Base-by-base conservation (phyloP, 2,329 filamentous ascomycete genomes). In the Hansfordia pulvinata region DNA sequence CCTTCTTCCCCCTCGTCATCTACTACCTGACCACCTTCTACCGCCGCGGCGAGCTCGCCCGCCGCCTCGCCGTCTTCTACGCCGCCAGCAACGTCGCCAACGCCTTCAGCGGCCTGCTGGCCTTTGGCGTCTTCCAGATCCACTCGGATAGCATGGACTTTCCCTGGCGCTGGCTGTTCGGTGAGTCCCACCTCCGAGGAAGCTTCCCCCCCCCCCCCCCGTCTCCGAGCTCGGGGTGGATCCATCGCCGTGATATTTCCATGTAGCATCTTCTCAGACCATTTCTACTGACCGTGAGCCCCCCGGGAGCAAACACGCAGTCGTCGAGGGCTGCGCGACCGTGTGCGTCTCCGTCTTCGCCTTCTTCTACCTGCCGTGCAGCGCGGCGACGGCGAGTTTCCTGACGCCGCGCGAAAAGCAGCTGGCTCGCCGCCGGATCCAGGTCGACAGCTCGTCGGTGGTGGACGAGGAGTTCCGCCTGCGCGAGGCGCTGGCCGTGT, bases 31-130 rank as follows among this genome's bases (percentile, higher is more conserved):
- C 66, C 2, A 69, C 62, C 3, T 83, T 83, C 47, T 84, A 84
- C 46, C 67, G 75, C 10, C 65, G 78, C 28, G 71, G 69, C 17
- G 78, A 84, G 44, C 62, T 84, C 3, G 77, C 76, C 5, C 60
- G 77, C 7, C 68, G 78, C 3, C 57, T 83, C 2, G 76, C 76
- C 19, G 54, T 83, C 31, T 84, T 84, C 53, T 86, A 85, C 39
- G 80, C 78, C 0, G 78, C 78, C 0, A 74, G 68, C 14, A 80
- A 77, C 41, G 78, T 86, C 31, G 79, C 80, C 13, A 73, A 69
- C 26, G 58, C 58, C n/a, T 62, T 62, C 33, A 57, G 54, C 23
- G 59, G 58, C 10, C 49, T 63, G 6, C 48, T 63, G 5, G 51
- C 62, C 1, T 65, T 58, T 34, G 62, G 54, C 20, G 53, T 62